Evolutionary conservation across 495 filamentous ascomycete species (phyloP).

Genomic region (Xylaria flabelliformis): DNA sequence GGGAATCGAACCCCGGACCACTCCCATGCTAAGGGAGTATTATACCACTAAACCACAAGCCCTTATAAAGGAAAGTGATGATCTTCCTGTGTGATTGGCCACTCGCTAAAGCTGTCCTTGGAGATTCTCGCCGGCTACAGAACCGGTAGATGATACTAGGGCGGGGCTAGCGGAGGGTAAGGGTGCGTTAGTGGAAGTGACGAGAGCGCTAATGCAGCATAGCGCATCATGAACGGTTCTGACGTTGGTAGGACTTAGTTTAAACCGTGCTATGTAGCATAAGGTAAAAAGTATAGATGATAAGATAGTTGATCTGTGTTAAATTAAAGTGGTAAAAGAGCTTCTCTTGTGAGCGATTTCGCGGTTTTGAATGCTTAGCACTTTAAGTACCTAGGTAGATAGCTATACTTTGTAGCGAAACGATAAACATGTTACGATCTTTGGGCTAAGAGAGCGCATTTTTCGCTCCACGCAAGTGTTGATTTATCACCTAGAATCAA

Average conservation of each 20-base stretch:
- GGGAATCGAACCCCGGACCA: conserved; percentile 63
- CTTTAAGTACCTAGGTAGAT: background rate
- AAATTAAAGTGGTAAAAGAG: background rate
- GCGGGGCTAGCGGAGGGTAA: background rate
- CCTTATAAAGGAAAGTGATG: conserved; percentile 4
- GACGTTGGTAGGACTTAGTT: background rate
- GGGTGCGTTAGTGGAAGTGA: background rate
- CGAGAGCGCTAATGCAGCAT: background rate
- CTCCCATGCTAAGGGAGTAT: conserved; percentile 53
- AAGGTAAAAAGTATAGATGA: background rate
- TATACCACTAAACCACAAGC: conserved; percentile 34
- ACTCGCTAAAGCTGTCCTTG: background rate
- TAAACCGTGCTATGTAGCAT: background rate
- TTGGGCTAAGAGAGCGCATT: background rate
- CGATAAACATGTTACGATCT: background rate
- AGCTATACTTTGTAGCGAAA: background rate
- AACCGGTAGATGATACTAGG: background rate
- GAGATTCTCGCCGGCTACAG: background rate
- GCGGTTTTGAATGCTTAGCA: background rate
- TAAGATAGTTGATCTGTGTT: background rate
- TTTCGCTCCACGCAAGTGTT: background rate
- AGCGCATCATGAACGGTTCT: background rate
- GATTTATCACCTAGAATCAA: background rate
- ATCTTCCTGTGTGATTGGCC: background rate
- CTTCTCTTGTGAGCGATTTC: background rate